Conservation (phyloP, 441 rosid species). For the Arabidopsis hybrid region DNA sequence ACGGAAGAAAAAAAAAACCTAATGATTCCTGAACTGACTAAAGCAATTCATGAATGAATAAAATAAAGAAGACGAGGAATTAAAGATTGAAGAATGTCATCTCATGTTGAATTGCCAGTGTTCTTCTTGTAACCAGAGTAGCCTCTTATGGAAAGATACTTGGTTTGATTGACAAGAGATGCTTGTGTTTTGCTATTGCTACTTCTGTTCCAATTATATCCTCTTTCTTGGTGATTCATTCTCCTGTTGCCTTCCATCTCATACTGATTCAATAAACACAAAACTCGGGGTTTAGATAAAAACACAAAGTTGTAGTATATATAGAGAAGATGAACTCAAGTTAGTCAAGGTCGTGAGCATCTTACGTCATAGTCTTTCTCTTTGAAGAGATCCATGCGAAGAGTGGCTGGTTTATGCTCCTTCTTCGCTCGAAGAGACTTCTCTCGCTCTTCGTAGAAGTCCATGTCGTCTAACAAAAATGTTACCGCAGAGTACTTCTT, state of each 20-base stretch:
- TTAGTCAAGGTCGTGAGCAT: slow-evolving; percentile 31
- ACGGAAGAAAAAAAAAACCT: neutral
- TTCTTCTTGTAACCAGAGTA: slow-evolving; percentile 44
- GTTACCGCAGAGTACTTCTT: slow-evolving; percentile 49
- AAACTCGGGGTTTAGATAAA: neutral
- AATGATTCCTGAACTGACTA: neutral
- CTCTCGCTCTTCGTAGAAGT: slow-evolving; percentile 60
- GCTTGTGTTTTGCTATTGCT: slow-evolving; percentile 32
- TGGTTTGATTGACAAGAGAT: slow-evolving; percentile 57
- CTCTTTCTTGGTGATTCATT: slow-evolving; percentile 37
- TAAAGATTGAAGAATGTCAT: neutral
- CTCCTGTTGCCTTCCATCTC: slow-evolving; percentile 35
- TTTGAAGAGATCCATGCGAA: slow-evolving; percentile 48
- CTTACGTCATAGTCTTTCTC: slow-evolving; percentile 53
- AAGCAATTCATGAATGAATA: neutral
- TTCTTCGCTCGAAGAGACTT: slow-evolving; percentile 48
- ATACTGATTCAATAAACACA: slow-evolving; percentile 36
- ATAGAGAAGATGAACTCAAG: neutral
- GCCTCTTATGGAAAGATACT: slow-evolving; percentile 58
- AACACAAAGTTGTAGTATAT: neutral
- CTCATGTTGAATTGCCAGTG: slow-evolving; percentile 19
- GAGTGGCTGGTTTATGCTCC: slow-evolving; percentile 56
- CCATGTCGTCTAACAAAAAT: slow-evolving; percentile 58
- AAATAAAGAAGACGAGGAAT: neutral
- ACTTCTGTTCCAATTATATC: slow-evolving; percentile 36